Conservation (phyloP, 345 rosid species). For the Zanthoxylum bungeanum region DNA sequence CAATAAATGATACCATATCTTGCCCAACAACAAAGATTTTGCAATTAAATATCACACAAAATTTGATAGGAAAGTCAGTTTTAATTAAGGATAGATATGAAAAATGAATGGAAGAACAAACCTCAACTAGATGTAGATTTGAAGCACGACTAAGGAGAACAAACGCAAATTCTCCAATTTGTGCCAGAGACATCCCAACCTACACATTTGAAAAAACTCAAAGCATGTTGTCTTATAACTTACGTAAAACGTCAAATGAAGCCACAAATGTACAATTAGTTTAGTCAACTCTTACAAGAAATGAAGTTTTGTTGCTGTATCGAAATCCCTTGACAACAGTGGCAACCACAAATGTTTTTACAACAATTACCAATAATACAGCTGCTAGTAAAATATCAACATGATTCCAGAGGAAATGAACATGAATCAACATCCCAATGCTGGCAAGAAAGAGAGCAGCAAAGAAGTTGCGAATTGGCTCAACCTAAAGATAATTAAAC, state of each 20-base stretch:
- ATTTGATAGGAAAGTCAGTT: neutral
- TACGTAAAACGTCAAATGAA: neutral
- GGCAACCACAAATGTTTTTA: conserved; percentile 65
- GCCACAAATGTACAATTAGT: neutral
- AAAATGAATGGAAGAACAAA: conserved; percentile 24
- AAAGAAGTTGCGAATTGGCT: conserved; percentile 91
- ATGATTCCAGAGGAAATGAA: conserved; percentile 92
- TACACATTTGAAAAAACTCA: conserved; percentile 23
- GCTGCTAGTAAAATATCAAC: conserved; percentile 86
- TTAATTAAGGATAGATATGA: neutral
- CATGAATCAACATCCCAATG: conserved; percentile 86
- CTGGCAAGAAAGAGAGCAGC: conserved; percentile 95
- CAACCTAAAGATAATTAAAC: conserved; percentile 47
- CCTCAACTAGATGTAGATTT: conserved; percentile 96
- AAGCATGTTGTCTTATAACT: conserved; percentile 19
- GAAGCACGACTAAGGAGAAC: conserved; percentile 97
- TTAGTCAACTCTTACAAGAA: conserved; percentile 60
- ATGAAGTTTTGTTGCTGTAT: conserved; percentile 81
- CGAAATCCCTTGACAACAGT: conserved; percentile 80
- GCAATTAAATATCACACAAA: neutral
- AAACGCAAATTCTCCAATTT: conserved; percentile 96
- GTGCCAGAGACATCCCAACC: conserved; percentile 97
- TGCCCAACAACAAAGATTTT: neutral
- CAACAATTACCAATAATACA: conserved; percentile 68
- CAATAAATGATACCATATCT: neutral